Evolutionary conservation across 257 asterid species (phyloP).

Genomic region (Fraxinus cuspidata): DNA sequence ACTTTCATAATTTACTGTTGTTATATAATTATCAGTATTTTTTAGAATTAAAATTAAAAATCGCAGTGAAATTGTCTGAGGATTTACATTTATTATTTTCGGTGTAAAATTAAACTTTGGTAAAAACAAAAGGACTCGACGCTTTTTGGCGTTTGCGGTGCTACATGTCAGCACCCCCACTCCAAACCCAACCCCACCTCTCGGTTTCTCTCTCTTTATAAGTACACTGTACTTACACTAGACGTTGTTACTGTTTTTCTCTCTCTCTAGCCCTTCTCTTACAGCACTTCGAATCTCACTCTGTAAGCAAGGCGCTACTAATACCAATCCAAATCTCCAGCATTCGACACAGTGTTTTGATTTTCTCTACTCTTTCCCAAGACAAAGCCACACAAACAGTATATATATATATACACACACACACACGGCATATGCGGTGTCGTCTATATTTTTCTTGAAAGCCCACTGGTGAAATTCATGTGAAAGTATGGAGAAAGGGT

Average conservation of each 20-base stretch:
- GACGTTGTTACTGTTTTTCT: background rate
- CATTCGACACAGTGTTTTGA: background rate
- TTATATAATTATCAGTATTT: too few species aligned
- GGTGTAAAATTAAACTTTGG: too few species aligned
- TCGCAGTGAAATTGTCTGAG: too few species aligned
- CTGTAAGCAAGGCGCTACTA: conserved; percentile 19
- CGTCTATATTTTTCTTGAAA: conserved; percentile 32
- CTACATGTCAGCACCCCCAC: too few species aligned
- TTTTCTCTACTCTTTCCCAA: background rate
- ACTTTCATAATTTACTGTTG: too few species aligned
- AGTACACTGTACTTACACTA: too few species aligned
- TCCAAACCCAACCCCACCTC: too few species aligned
- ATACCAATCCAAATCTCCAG: conserved; percentile 14
- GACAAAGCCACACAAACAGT: background rate
- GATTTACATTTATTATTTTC: too few species aligned
- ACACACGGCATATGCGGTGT: background rate
- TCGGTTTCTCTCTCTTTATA: too few species aligned
- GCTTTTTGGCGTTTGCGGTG: too few species aligned
- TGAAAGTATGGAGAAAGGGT: conserved; percentile 55
- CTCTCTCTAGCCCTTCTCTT: conserved; percentile 18
- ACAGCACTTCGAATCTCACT: conserved; percentile 37
- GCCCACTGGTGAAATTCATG: conserved; percentile 59
- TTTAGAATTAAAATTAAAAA: too few species aligned
- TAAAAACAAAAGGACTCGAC: too few species aligned
- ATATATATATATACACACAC: background rate